These are phyloP conservation scores for Rhizopogon vesiculosus DNA, from an alignment of 768 basidiomycete genomes.

Conservation along the genomic window DNA sequence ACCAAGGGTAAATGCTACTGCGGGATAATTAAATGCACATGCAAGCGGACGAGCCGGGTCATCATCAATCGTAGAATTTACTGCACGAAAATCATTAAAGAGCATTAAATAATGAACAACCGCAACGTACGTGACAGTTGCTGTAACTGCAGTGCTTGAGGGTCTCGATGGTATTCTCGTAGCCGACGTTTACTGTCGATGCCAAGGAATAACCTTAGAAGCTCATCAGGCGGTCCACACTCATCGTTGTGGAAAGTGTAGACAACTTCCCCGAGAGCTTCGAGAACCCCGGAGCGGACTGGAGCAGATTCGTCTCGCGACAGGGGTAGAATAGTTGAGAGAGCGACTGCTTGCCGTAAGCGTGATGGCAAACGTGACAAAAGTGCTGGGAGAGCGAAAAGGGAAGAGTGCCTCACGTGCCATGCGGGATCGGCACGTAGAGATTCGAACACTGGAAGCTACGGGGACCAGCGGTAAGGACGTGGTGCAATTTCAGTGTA, in stretches of 20 bases:
- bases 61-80: constrained; percentile 36
- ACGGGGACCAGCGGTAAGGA: constrained; percentile 6
- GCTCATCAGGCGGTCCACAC: constrained; percentile 64
- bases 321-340: constrained; percentile 60
- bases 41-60: constrained; percentile 73
- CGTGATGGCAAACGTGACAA: constrained; percentile 57
- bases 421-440: constrained; percentile 65
- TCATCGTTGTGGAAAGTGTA: constrained; percentile 68
- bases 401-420: constrained; percentile 84
- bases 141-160: constrained; percentile 4
- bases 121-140: constrained; percentile 13
- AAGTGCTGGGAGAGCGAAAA: constrained; percentile 82
- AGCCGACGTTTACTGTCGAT: constrained; percentile 37
- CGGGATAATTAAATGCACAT: constrained; percentile 90
- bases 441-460: constrained; percentile 79
- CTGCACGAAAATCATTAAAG: constrained; percentile 13
- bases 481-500: constrained; percentile 1
- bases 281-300: constrained; percentile 78
- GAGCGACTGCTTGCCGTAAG: constrained; percentile 58
- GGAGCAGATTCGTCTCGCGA: constrained; percentile 56
- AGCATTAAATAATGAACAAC: background rate
- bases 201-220: constrained; percentile 77
- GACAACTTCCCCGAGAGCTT: constrained; percentile 86
- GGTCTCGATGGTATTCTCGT: constrained; percentile 33
- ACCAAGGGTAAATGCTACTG: constrained; percentile 82